Conservation (phyloP, 2,329 filamentous ascomycete genomes). For the Xylariomycetidae sp. region DNA sequence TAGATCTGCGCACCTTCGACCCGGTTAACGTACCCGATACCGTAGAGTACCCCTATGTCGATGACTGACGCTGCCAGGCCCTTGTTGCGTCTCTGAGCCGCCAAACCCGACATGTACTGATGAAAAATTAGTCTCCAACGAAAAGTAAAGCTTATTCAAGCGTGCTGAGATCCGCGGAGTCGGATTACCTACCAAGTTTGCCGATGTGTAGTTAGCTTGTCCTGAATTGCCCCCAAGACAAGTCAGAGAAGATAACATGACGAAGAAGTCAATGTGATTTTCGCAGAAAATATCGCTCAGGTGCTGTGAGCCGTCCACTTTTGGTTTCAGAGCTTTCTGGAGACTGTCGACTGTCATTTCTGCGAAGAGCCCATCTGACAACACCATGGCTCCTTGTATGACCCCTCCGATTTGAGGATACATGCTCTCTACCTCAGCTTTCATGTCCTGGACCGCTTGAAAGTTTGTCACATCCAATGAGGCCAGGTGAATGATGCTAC, state of each 20-base stretch:
- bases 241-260: neutral
- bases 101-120: slow-evolving; percentile 6
- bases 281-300: slow-evolving; percentile 26
- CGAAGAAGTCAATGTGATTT: neutral
- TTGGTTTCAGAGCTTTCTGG: slow-evolving; percentile 23
- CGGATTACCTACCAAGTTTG: too few species aligned
- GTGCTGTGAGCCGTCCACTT: slow-evolving; percentile 27
- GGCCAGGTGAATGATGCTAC: too few species aligned
- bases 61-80: slow-evolving; percentile 8
- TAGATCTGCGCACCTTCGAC: neutral
- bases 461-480: too few species aligned
- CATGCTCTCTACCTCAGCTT: neutral
- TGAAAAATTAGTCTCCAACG: too few species aligned
- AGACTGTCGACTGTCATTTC: slow-evolving; percentile 17
- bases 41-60: slow-evolving; percentile 7
- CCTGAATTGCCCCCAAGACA: neutral
- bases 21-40: slow-evolving; percentile 4
- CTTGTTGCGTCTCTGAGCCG: slow-evolving; percentile 3
- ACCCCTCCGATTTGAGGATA: slow-evolving; percentile 22
- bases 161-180: too few species aligned
- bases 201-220: neutral
- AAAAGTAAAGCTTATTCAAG: too few species aligned
- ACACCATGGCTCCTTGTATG: slow-evolving; percentile 28
- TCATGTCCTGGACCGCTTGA: too few species aligned
- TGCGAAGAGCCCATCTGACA: slow-evolving; percentile 20